Conservation (phyloP, 148 eudicot genomes). For the Silene latifolia region DNA sequence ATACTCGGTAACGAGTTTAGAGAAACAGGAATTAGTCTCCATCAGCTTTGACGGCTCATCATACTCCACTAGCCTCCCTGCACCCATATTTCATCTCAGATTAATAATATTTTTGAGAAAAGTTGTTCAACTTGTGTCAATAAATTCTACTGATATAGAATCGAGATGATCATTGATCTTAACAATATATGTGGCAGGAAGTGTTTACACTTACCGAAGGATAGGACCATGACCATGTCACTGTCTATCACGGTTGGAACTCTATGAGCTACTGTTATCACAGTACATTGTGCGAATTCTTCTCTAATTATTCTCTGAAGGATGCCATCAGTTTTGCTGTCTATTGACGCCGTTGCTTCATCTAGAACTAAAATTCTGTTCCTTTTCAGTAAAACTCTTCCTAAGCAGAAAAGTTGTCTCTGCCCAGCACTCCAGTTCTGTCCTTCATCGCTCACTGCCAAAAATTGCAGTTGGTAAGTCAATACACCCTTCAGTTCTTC, state of each 20-base stretch:
- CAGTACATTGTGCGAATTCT: slow-evolving; percentile 51
- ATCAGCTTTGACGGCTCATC: slow-evolving; percentile 64
- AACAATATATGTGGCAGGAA: not conserved
- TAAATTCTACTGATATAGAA: not conserved
- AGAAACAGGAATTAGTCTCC: slow-evolving; percentile 44
- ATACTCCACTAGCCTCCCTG: slow-evolving; percentile 61
- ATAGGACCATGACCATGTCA: slow-evolving; percentile 63
- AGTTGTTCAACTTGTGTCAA: no score
- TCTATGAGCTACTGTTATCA: slow-evolving; percentile 59
- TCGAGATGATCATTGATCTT: not conserved
- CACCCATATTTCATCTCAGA: slow-evolving; percentile 4
- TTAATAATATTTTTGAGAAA: no score
- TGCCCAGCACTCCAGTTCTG: slow-evolving; percentile 68
- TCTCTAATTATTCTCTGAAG: slow-evolving; percentile 51
- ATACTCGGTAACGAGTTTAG: slow-evolving; percentile 69
- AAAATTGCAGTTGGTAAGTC: not conserved
- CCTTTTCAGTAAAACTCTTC: slow-evolving; percentile 53
- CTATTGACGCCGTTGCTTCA: slow-evolving; percentile 71
- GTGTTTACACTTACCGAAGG: slow-evolving; percentile 42
- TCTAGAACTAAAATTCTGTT: slow-evolving; percentile 54
- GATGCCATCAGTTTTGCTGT: slow-evolving; percentile 47
- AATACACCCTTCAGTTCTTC: not conserved
- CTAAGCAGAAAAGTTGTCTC: slow-evolving; percentile 54
- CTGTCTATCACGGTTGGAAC: slow-evolving; percentile 65
- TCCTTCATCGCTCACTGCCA: slow-evolving; percentile 52